phyloP scores from a whole-genome alignment of 305 asterid species.

The Galium porrigens region DNA sequence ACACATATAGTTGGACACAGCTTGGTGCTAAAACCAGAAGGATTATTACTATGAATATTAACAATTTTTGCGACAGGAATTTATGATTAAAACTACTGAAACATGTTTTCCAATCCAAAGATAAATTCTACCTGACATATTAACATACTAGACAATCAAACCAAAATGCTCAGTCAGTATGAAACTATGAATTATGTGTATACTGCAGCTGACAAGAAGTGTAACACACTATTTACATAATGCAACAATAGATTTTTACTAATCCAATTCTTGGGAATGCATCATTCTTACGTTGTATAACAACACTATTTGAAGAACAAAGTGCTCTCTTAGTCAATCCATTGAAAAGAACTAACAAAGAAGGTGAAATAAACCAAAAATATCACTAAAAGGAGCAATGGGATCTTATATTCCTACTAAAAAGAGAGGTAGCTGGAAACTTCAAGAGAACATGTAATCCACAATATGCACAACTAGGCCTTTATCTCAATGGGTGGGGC shows the following conservation, averaged over 20 bases:
- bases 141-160: background rate
- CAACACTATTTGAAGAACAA: background rate
- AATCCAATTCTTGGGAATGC: background rate
- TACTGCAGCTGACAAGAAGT: background rate
- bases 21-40: background rate
- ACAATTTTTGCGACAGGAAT: background rate
- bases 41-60: background rate
- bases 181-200: background rate
- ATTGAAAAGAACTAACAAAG: no score
- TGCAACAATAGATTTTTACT: background rate
- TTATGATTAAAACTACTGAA: background rate
- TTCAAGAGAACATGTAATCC: background rate
- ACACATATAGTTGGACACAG: background rate
- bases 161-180: background rate
- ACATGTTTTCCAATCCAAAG: background rate
- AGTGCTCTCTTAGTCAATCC: no score
- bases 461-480: background rate
- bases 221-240: background rate
- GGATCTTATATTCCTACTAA: background rate
- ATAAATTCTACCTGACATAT: background rate
- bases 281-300: background rate
- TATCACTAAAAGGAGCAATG: no score
- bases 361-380: no score
- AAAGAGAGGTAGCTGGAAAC: background rate
- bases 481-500: no score